A percentile compares a stretch with the other conserved stretches of the same genome.
Conservation (phyloP, 257 asterid genomes). For the Asclepias syriaca region DNA sequence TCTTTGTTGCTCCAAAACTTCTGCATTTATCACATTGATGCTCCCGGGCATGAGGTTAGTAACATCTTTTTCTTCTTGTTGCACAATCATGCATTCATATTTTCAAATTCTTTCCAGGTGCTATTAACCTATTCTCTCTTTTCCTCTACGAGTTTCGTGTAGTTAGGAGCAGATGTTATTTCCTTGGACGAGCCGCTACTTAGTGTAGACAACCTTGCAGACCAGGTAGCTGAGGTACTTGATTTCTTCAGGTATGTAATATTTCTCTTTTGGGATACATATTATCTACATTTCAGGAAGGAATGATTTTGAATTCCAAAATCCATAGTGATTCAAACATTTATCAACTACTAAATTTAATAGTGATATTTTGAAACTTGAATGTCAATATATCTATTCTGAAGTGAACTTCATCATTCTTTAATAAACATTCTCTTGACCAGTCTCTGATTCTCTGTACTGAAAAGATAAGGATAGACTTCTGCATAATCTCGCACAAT, state of each 20-base stretch:
- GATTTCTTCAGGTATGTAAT: conserved; percentile 57
- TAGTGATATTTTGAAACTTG: not conserved
- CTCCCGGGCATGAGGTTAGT: conserved; percentile 82
- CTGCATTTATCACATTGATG: conserved; percentile 65
- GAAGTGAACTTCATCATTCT: not conserved
- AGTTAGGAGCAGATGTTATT: conserved; percentile 67
- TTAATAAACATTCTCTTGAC: not conserved
- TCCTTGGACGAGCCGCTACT: conserved; percentile 49
- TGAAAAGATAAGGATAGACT: not conserved
- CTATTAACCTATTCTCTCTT: conserved; percentile 15
- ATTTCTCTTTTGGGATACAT: not conserved
- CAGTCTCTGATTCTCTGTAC: not conserved
- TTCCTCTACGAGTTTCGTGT: conserved; percentile 35
- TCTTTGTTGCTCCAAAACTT: conserved; percentile 73
- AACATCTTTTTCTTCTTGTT: not conserved
- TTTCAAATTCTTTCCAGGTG: not conserved
- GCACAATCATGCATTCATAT: not conserved
- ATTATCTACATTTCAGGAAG: not conserved
- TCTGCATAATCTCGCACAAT: not conserved
- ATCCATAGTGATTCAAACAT: not conserved
- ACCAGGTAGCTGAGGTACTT: conserved; percentile 73
- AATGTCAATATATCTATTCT: not conserved
- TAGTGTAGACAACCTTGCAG: conserved; percentile 67
- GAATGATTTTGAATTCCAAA: not conserved
- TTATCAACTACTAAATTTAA: not conserved